These are phyloP conservation scores for Lachancea sp. DNA, from an alignment of 805 yeast species.

Conservation along the genomic window DNA sequence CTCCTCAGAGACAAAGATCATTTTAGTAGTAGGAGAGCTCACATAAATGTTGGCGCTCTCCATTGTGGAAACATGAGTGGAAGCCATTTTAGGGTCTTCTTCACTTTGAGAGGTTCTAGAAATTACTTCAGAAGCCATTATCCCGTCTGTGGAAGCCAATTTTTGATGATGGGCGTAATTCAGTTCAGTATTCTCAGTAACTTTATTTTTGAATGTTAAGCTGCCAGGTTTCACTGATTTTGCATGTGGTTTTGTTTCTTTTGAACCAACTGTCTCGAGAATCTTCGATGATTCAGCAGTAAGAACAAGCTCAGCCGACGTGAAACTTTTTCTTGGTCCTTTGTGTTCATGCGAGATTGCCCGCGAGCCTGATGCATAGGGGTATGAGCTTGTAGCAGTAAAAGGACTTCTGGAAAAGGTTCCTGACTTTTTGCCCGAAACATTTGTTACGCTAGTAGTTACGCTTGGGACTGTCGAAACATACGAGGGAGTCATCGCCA, in stretches of 20 bases:
- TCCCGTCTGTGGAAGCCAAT: too few species aligned
- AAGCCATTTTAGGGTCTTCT: too few species aligned
- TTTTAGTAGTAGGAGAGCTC: background rate
- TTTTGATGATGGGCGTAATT: too few species aligned
- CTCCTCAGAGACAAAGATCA: too few species aligned
- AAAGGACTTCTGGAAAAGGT: background rate
- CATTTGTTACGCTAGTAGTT: background rate
- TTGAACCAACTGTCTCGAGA: background rate
- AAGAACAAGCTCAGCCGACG: background rate
- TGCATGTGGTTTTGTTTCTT: background rate
- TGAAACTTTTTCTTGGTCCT: background rate
- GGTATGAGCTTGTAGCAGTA: too few species aligned
- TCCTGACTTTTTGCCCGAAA: background rate
- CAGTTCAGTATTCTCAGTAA: background rate
- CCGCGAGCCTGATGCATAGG: too few species aligned
- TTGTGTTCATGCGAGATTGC: background rate
- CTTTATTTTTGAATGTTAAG: background rate
- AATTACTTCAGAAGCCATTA: too few species aligned
- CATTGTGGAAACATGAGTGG: too few species aligned
- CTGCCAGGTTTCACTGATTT: background rate
- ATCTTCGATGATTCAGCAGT: background rate
- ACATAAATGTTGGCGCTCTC: too few species aligned
- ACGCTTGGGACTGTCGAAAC: too few species aligned
- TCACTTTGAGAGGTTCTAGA: too few species aligned
- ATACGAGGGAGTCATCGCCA: too few species aligned